Conservation (phyloP, 2,329 filamentous ascomycete genomes). For the Volutella citrinella region DNA sequence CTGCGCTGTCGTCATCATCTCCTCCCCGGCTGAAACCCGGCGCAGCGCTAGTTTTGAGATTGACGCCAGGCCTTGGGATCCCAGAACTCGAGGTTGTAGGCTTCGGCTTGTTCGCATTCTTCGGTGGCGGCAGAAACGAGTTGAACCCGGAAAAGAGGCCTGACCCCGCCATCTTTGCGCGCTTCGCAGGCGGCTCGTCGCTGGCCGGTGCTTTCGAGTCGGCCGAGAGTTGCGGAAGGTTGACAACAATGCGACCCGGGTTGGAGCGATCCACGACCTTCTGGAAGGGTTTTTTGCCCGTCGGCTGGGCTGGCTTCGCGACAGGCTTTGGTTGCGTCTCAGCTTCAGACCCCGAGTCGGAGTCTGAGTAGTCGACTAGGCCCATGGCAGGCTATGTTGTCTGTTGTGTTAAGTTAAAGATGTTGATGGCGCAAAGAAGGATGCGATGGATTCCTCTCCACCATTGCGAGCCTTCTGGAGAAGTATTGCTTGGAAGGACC, state of each 20-base stretch:
- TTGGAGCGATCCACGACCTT: slow-evolving; percentile 81
- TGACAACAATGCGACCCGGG: slow-evolving; percentile 80
- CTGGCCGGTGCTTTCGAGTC: slow-evolving; percentile 24
- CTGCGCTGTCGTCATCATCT: slow-evolving; percentile 18
- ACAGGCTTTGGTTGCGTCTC: slow-evolving; percentile 26
- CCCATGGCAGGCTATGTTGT: slow-evolving; percentile 53
- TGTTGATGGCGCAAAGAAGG: neutral
- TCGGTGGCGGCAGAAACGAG: slow-evolving; percentile 81
- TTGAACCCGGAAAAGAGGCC: slow-evolving; percentile 79
- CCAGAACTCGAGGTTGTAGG: slow-evolving; percentile 25
- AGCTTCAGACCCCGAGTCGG: slow-evolving; percentile 67
- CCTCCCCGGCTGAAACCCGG: slow-evolving; percentile 72
- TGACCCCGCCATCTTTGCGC: slow-evolving; percentile 53
- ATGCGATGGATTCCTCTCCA: neutral
- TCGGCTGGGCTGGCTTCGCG: slow-evolving; percentile 28
- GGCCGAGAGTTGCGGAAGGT: slow-evolving; percentile 57
- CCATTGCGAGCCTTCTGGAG: no score
- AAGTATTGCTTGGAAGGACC: no score
- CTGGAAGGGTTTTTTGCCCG: slow-evolving; percentile 63
- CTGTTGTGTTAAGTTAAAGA: neutral
- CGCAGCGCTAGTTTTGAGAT: slow-evolving; percentile 77
- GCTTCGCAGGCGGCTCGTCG: slow-evolving; percentile 63
- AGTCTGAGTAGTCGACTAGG: slow-evolving; percentile 82
- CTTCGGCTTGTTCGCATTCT: slow-evolving; percentile 46
- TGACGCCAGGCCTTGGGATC: slow-evolving; percentile 41